phyloP scores from a whole-genome alignment of 2,329 filamentous ascomycete species.

The Grosmannia huntii region DNA sequence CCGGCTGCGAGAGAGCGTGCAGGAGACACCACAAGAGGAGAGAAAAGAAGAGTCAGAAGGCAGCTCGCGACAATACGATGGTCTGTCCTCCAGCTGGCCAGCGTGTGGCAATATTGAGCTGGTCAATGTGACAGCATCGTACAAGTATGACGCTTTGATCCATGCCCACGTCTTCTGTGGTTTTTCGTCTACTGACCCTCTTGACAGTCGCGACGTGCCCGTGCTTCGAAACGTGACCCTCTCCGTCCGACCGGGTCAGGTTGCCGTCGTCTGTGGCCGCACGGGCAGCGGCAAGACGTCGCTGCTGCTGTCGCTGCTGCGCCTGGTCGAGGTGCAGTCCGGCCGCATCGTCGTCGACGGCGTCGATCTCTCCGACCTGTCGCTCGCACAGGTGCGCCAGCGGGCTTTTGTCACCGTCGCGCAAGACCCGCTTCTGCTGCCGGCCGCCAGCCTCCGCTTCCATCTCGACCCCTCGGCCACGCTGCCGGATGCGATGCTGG shows the following conservation, averaged over 20 bases:
- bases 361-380: conserved; percentile 28
- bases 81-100: conserved; percentile 15
- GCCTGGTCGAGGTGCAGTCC: conserved; percentile 30
- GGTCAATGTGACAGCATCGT: conserved; percentile 17
- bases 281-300: conserved; percentile 32
- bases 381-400: conserved; percentile 30
- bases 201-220: conserved; percentile 6
- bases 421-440: conserved; percentile 15
- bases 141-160: conserved; percentile 10
- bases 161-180: no score
- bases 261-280: conserved; percentile 38
- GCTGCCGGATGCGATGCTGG: conserved; percentile 1
- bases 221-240: conserved; percentile 17
- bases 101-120: conserved; percentile 16
- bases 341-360: conserved; percentile 34
- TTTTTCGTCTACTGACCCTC: neutral
- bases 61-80: no score
- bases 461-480: conserved; percentile 7
- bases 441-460: conserved; percentile 8
- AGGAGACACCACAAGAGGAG: conserved; percentile 16
- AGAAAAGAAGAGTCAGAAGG: conserved; percentile 6
- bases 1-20: conserved; percentile 12
- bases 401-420: conserved; percentile 24
- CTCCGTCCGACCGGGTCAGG: conserved; percentile 26
- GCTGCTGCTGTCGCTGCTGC: conserved; percentile 32